A percentile compares a stretch with the other conserved stretches of the same genome.
phyloP scores from a whole-genome alignment of 139 green algal genomes.

The Pleodorina starrii region DNA sequence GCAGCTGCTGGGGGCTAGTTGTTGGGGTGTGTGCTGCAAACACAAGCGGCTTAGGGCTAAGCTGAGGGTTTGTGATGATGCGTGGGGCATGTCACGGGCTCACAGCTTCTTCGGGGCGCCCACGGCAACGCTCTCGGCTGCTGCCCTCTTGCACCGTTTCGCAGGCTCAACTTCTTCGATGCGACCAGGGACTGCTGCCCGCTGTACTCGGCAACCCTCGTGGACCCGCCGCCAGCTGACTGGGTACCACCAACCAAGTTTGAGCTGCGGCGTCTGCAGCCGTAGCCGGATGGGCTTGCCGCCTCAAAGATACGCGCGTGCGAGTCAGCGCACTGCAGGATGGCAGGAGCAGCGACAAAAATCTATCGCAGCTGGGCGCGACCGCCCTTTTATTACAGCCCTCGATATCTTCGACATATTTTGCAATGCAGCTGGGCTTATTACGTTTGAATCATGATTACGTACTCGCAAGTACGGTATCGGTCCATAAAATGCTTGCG shows the following conservation, averaged over 20 bases:
- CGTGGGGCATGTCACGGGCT: neutral
- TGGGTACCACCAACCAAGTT: neutral
- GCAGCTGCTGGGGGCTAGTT: no score
- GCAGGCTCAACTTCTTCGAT: conserved; percentile 8
- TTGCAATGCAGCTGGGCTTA: no score
- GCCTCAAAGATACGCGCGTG: neutral
- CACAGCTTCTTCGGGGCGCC: neutral
- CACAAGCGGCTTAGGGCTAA: no score
- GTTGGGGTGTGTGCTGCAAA: no score
- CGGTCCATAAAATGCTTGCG: no score
- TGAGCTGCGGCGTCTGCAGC: neutral
- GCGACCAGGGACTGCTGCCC: conserved; percentile 4
- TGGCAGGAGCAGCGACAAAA: no score
- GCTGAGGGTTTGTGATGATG: neutral
- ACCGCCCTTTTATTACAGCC: neutral
- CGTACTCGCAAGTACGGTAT: no score
- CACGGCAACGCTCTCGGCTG: neutral
- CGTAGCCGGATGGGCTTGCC: neutral
- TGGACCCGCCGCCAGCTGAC: neutral
- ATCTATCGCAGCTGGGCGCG: neutral
- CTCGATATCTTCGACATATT: no score
- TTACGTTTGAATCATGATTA: no score
- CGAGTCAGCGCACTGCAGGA: no score
- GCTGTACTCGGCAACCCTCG: neutral
- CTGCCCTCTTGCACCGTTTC: neutral